Percentiles rank a stretch among this genome's conserved stretches.
Conservation (phyloP, 768 basidiomycete genomes). For the Boletus barrowsii region DNA sequence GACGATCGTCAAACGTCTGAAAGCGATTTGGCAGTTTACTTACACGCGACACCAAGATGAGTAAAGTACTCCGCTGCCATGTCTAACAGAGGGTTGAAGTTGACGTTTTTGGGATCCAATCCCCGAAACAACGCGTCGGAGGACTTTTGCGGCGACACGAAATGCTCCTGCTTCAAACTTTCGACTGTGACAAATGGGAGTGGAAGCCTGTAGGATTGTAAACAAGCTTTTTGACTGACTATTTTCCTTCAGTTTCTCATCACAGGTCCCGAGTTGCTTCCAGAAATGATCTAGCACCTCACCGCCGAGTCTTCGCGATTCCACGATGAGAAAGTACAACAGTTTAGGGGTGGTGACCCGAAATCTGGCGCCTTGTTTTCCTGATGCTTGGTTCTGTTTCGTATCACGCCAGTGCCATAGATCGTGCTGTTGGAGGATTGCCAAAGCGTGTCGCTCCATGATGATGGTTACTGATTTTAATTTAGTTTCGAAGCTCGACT, state of each 20-base stretch:
- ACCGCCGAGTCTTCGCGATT: constrained; percentile 2
- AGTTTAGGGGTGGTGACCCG: not conserved
- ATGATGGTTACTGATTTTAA: too few relatives aligned
- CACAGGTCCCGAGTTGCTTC: not conserved
- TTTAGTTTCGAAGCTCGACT: too few relatives aligned
- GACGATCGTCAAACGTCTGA: not conserved
- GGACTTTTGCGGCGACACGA: not conserved
- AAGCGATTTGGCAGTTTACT: not conserved
- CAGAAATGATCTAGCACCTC: constrained; percentile 1
- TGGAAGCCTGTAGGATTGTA: not conserved
- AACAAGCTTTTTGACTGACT: not conserved
- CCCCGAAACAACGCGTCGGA: not conserved
- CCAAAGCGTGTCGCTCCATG: constrained; percentile 2
- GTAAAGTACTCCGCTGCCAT: not conserved
- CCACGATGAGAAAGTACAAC: not conserved
- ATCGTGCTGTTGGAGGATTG: not conserved
- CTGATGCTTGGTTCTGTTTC: not conserved
- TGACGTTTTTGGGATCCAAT: not conserved
- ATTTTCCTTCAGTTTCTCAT: not conserved
- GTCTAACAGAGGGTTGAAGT: not conserved
- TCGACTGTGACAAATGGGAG: constrained; percentile 1
- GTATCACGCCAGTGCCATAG: not conserved
- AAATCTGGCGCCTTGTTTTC: not conserved
- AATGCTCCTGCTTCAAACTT: not conserved
- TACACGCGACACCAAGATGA: not conserved